Evolutionary conservation across 129 eudicot species (phyloP).

Genomic region (Lactuca saligna): DNA sequence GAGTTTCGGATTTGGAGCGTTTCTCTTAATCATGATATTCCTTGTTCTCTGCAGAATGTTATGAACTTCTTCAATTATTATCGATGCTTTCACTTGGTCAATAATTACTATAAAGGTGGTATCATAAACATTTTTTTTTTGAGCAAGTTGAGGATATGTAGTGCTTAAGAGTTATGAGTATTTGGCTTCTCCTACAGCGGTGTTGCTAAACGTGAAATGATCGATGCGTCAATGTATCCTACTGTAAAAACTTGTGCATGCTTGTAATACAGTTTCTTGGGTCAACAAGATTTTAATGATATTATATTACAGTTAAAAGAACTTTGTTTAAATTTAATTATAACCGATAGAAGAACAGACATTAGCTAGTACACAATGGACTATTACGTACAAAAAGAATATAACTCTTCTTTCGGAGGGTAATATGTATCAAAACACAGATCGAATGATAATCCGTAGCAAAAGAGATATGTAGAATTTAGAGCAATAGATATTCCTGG

Average conservation of each 20-base stretch:
- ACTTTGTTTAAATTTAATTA: too few relatives aligned
- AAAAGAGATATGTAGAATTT: too few relatives aligned
- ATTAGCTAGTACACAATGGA: too few relatives aligned
- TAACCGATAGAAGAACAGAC: too few relatives aligned
- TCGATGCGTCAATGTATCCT: neutral
- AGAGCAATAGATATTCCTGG: too few relatives aligned
- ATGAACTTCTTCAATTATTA: neutral
- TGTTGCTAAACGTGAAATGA: neutral
- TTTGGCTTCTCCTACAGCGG: neutral
- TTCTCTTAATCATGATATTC: conserved; percentile 46
- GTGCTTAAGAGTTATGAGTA: neutral
- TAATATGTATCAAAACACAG: too few relatives aligned
- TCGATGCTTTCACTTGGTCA: neutral
- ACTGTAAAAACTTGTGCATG: neutral
- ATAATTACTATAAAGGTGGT: neutral
- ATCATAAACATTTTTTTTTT: neutral
- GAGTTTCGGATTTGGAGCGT: conserved; percentile 42
- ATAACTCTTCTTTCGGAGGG: too few relatives aligned
- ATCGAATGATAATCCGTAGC: too few relatives aligned
- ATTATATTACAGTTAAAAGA: neutral
- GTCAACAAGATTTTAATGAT: neutral
- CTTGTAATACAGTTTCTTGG: neutral
- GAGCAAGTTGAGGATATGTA: neutral
- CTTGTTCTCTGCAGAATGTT: conserved; percentile 30
- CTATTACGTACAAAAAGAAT: too few relatives aligned